Conservation (phyloP, 257 asterid genomes). For the Paulownia fortunei region DNA sequence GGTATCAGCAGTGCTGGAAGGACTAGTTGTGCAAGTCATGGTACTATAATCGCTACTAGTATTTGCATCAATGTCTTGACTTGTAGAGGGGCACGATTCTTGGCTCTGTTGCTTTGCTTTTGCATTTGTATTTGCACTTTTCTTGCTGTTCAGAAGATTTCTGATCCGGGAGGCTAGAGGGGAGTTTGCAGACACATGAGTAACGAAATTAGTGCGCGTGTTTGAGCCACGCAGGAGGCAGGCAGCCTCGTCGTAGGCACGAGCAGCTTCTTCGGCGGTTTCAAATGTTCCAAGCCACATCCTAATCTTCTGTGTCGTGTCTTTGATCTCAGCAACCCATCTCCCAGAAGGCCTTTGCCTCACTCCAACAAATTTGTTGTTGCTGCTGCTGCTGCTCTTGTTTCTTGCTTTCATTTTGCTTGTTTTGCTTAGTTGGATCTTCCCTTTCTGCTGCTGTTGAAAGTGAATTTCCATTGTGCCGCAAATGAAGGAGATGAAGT, state of each 20-base stretch:
- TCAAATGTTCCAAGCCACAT: conserved; percentile 81
- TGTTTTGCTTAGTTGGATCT: conserved; percentile 32
- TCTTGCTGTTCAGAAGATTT: conserved; percentile 54
- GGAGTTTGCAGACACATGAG: conserved; percentile 54
- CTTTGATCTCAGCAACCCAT: conserved; percentile 82
- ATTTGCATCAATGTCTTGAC: conserved; percentile 22
- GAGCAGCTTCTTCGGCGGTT: conserved; percentile 70
- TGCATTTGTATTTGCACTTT: conserved; percentile 21
- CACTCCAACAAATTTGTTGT: conserved; percentile 56
- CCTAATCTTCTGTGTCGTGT: conserved; percentile 69
- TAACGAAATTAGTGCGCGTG: conserved; percentile 63
- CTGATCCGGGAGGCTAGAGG: conserved; percentile 64
- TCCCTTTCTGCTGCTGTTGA: conserved; percentile 36
- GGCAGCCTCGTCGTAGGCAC: conserved; percentile 74
- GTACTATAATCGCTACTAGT: conserved; percentile 4
- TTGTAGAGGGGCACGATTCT: conserved; percentile 17
- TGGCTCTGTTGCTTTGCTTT: conserved; percentile 21
- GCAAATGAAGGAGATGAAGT: neutral
- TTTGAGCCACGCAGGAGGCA: conserved; percentile 69
- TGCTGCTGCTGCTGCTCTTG: no score
- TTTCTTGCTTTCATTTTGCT: conserved; percentile 48
- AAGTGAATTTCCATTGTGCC: conserved; percentile 58
- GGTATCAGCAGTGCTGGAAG: no score
- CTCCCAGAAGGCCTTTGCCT: conserved; percentile 80
- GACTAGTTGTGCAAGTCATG: neutral